Base-by-base conservation (phyloP, 768 basidiomycete genomes). In the Dendrothele bispora region DNA sequence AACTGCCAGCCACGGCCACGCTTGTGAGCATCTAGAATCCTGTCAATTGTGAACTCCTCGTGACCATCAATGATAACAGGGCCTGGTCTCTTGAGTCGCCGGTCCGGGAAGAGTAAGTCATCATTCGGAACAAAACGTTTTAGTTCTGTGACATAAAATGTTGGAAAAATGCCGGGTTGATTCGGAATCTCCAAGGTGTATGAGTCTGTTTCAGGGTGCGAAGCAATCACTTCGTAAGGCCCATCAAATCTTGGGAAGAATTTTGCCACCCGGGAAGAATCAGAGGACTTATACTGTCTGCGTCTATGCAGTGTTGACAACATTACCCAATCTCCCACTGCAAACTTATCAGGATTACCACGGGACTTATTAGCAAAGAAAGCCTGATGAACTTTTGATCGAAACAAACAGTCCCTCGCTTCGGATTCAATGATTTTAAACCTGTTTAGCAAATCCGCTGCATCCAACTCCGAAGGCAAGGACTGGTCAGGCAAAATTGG, bases 141-240 rank as follows among this genome's bases (percentile, higher is more conserved):
- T 0, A 77, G 44, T 7, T 66, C 56, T 5, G 59, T 64, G 1
- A 57, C 50, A 37, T 77, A 70, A 56, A 74, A 77, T 0, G 53
- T 61, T 0, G 63, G 66, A 59, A 56, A 64, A 3, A 52, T 55
- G 2, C 53, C 50, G 1, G 49, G 53, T 12, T 45, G 48, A 32
- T 59, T 58, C 0, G 71, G 67, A 0, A 73, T 37, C 4, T 67
- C 53, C 0, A 75, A 49, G 0, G 49, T 65, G 48, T 67, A 67
- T 3, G 51, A 55, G 0, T 63, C 68, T 1, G 43, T 54, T 4
- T 52, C 54, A 0, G 51, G 48, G 21, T 55, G 7, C 3, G 53
- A 41, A 1, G 39, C 28, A 4, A 44, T 46, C 4, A 66, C 43
- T 0, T 11, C 37, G 40, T 58, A 66, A 8, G 30, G 43, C 17